phyloP scores from a whole-genome alignment of 352 stramenopile genomes.

The Blastocystis sp. region DNA sequence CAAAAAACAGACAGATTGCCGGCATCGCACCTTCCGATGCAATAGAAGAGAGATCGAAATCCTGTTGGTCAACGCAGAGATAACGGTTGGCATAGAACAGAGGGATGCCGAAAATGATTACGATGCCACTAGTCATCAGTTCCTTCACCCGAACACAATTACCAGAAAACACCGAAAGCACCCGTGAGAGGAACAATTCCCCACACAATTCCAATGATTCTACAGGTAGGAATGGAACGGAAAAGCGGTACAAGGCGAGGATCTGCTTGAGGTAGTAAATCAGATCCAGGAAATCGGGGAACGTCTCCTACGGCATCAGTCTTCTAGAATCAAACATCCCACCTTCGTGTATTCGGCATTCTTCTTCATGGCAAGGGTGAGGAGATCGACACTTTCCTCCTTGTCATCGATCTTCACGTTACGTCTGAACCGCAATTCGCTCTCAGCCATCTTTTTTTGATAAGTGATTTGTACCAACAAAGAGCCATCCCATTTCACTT shows the following conservation, averaged over 20 bases:
- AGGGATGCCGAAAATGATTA: background rate
- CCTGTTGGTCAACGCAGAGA: background rate
- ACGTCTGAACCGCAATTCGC: background rate
- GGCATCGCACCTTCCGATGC: slow-evolving; percentile 24
- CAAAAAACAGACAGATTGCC: background rate
- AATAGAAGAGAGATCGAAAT: slow-evolving; percentile 46
- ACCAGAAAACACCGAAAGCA: slow-evolving; percentile 15
- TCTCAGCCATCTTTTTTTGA: slow-evolving; percentile 26
- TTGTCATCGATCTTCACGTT: background rate
- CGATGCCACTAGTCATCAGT: slow-evolving; percentile 4
- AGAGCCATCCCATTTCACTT: background rate
- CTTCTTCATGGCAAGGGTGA: slow-evolving; percentile 42
- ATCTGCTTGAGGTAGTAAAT: slow-evolving; percentile 53
- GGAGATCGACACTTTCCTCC: slow-evolving; percentile 46
- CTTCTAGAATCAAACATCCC: background rate
- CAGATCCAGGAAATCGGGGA: slow-evolving; percentile 45
- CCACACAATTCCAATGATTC: slow-evolving; percentile 24
- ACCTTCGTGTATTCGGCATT: slow-evolving; percentile 40
- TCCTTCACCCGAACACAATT: background rate
- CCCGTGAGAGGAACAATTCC: slow-evolving; percentile 38
- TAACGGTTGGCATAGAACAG: slow-evolving; percentile 40
- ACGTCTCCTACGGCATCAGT: background rate
- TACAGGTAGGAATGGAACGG: background rate
- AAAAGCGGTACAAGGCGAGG: background rate
- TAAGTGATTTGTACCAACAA: background rate